Evolutionary conservation across 345 rosid species (phyloP), one percentile per base, ranked within the genome.

Genomic region (Adansonia digitata): DNA sequence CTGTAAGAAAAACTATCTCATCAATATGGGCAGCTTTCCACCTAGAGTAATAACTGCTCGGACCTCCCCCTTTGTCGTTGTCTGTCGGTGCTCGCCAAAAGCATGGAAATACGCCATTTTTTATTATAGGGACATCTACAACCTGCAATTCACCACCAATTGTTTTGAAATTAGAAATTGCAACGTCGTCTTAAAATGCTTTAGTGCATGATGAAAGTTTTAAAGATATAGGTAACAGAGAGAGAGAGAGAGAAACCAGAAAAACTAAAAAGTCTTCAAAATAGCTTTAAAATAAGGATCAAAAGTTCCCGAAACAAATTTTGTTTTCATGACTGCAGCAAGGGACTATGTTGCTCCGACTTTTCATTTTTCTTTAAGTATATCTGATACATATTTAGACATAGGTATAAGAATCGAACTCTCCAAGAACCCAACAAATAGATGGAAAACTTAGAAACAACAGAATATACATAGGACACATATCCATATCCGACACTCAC

Each of bases 41-140:
- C 79, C 73, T 83, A n/a, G 97, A 89, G 82, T 82, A 79, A 75
- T 95, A 91, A 82, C 99, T 93, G 56, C 76, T 53, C 61, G 77
- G 82, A 7, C 73, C 96, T 78, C 99, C 98, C 70, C 99, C 99
- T 79, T 91, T 93, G 84, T 95, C 99, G 74, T 95, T 95, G 80
- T 95, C 98, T 14, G 92, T 91, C 10, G 94, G 96, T 78, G 98
- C 99, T 80, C 99, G 85, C 98, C 99, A 93, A 84, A 95, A 88
- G 86, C 96, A 91, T 42, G 99, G 98, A 56, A 86, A 72, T 77
- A 95, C 82, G 81, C 97, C 91, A 73, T 85, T 85, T 26, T 69
- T 87, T 91, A 95, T 78, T 34, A 95, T 82, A 70, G 85, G 77
- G 76, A 86, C 82, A 74, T 97, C 99, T 77, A 85, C 81, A 69